Percentiles rank a stretch among this genome's conserved stretches.
These are phyloP conservation scores for Mitragyna speciosa DNA, from an alignment of 257 asterid species.

Conservation along the genomic window DNA sequence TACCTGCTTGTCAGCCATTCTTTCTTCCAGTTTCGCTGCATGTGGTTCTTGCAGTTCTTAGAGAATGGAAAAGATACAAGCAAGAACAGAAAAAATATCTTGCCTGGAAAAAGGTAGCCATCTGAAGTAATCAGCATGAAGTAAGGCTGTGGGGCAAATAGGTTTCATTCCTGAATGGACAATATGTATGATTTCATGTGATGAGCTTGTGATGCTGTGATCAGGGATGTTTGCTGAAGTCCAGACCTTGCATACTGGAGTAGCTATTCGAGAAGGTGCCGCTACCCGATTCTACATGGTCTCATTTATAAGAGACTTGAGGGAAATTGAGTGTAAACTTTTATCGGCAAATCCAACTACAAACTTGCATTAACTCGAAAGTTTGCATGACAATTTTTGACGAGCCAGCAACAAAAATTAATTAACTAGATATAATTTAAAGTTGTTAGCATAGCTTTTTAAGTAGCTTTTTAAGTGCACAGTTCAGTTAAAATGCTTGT, in stretches of 20 bases:
- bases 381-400: background rate
- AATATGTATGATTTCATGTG: background rate
- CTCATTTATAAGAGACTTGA: background rate
- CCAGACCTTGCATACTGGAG: background rate
- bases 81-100: constrained; percentile 56
- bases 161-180: background rate
- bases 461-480: background rate
- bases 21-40: constrained; percentile 91
- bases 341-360: background rate
- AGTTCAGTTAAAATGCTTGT: background rate
- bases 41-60: constrained; percentile 80
- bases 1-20: constrained; percentile 47
- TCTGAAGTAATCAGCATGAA: background rate
- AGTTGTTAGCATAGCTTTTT: background rate
- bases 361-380: background rate
- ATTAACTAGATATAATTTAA: background rate
- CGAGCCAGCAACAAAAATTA: background rate
- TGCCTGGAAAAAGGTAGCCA: constrained; percentile 46
- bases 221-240: too few species aligned
- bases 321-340: background rate
- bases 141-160: background rate
- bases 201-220: background rate
- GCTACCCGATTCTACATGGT: background rate
- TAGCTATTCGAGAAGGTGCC: background rate
- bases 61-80: constrained; percentile 80